Evolutionary conservation across 2,329 filamentous ascomycete genomes (phyloP).

Genomic region (Aciculosporium take): DNA sequence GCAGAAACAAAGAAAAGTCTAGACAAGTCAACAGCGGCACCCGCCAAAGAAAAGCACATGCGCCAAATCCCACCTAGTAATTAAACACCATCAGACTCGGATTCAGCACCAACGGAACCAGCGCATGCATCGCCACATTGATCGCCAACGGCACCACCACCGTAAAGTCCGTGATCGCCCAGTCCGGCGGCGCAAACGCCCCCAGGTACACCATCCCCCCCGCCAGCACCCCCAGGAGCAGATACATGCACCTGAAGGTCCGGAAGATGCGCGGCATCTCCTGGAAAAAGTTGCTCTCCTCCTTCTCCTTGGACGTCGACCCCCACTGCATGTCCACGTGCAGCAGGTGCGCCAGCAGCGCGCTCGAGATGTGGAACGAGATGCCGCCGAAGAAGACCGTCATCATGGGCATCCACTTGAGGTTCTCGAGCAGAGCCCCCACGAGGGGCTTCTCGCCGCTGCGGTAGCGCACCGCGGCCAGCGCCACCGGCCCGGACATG

Average conservation of each 20-base stretch:
- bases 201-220: slow-evolving; percentile 34
- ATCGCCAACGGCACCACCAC: slow-evolving; percentile 43
- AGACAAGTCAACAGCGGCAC: neutral
- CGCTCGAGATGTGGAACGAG: slow-evolving; percentile 26
- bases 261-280: slow-evolving; percentile 40
- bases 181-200: slow-evolving; percentile 33
- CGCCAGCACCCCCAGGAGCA: slow-evolving; percentile 33
- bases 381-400: slow-evolving; percentile 30
- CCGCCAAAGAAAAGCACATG: too few relatives aligned
- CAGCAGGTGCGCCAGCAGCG: slow-evolving; percentile 28
- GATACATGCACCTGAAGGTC: slow-evolving; percentile 37
- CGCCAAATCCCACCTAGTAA: slow-evolving; percentile 9
- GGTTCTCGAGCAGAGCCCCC: slow-evolving; percentile 26
- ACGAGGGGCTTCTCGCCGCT: slow-evolving; percentile 38
- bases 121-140: slow-evolving; percentile 25
- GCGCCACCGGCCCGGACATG: slow-evolving; percentile 42
- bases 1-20: neutral
- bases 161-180: slow-evolving; percentile 43
- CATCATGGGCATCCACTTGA: slow-evolving; percentile 47
- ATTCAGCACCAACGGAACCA: slow-evolving; percentile 45
- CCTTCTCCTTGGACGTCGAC: slow-evolving; percentile 44
- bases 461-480: slow-evolving; percentile 50
- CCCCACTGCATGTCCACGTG: slow-evolving; percentile 33
- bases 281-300: slow-evolving; percentile 40
- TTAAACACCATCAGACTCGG: slow-evolving; percentile 41